These are phyloP conservation scores for Leucocoprinus leucothites DNA, from an alignment of 768 basidiomycete genomes.

Conservation along the genomic window DNA sequence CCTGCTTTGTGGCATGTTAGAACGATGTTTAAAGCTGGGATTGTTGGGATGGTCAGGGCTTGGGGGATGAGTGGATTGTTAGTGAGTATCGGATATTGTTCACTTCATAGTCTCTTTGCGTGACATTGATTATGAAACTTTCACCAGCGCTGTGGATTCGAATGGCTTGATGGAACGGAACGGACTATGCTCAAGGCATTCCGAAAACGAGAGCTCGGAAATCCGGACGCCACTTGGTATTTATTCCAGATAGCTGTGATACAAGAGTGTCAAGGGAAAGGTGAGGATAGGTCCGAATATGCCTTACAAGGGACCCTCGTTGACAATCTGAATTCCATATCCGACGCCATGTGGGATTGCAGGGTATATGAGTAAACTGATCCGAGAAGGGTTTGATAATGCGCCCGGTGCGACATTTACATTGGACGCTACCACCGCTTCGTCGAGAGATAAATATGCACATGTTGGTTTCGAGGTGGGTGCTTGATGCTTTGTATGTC, in stretches of 20 bases:
- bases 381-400: constrained; percentile 24
- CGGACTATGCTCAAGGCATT: constrained; percentile 18
- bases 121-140: background rate
- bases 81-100: constrained; percentile 14
- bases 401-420: constrained; percentile 21
- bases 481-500: background rate
- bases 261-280: constrained; percentile 26
- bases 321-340: too few relatives aligned
- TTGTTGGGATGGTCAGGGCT: constrained; percentile 15
- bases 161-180: constrained; percentile 19
- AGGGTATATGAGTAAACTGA: constrained; percentile 27
- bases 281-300: too few relatives aligned
- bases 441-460: constrained; percentile 26
- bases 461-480: constrained; percentile 29
- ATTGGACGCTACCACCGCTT: constrained; percentile 26
- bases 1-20: constrained; percentile 19
- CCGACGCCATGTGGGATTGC: background rate
- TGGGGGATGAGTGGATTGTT: constrained; percentile 20
- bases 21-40: constrained; percentile 18
- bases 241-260: constrained; percentile 24
- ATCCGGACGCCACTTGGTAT: constrained; percentile 27
- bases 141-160: constrained; percentile 20
- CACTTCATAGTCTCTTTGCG: too few relatives aligned
- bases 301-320: too few relatives aligned
- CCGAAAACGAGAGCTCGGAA: constrained; percentile 14